Percentiles rank a stretch among this genome's conserved stretches.
These are phyloP conservation scores for Opeltia flavorubescens DNA, from an alignment of 495 filamentous ascomycete genomes.

Conservation along the genomic window DNA sequence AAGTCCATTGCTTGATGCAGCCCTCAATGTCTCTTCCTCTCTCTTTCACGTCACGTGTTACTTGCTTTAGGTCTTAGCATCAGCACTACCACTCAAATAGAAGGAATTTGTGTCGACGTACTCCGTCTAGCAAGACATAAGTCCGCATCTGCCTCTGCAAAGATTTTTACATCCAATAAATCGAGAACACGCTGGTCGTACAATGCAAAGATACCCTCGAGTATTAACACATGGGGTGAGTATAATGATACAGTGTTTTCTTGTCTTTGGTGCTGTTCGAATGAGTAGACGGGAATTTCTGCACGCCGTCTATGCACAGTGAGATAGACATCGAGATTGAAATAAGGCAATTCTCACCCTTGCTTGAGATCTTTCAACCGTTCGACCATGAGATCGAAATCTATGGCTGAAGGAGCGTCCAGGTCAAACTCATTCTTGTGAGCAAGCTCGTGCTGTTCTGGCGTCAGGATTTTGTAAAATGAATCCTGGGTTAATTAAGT, in stretches of 20 bases:
- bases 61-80: constrained; percentile 29
- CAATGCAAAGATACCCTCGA: constrained; percentile 91
- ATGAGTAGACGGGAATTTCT: constrained; percentile 90
- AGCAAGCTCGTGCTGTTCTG: constrained; percentile 59
- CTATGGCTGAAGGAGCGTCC: constrained; percentile 84
- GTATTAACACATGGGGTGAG: constrained; percentile 85
- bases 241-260: constrained; percentile 75
- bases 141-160: constrained; percentile 91
- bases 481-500: constrained; percentile 53
- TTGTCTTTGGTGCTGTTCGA: constrained; percentile 75
- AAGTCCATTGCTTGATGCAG: constrained; percentile 96
- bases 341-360: constrained; percentile 45
- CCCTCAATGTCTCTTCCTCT: constrained; percentile 81
- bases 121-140: constrained; percentile 84
- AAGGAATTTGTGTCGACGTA: constrained; percentile 28
- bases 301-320: constrained; percentile 63
- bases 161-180: constrained; percentile 90
- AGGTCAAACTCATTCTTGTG: constrained; percentile 92
- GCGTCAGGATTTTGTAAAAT: constrained; percentile 76
- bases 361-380: constrained; percentile 70
- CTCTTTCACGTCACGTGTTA: constrained; percentile 73
- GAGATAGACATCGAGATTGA: constrained; percentile 1
- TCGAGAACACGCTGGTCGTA: constrained; percentile 79
- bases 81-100: neutral
- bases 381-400: constrained; percentile 83